Conservation (phyloP, 2,329 filamentous ascomycete genomes). For the Pseudocercospora crystallina region DNA sequence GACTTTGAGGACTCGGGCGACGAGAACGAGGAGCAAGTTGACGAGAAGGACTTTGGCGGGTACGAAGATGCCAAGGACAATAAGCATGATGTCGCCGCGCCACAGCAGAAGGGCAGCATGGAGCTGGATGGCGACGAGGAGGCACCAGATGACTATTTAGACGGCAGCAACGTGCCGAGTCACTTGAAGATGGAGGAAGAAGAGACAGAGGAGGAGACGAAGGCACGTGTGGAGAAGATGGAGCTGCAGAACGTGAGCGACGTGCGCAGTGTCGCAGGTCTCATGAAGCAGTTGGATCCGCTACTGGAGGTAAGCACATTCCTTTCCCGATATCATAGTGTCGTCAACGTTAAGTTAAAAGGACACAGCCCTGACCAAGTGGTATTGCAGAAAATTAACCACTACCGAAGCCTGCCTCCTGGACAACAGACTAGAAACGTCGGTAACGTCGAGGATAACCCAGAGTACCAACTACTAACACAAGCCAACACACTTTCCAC, state of each 20-base stretch:
- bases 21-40: conserved; percentile 59
- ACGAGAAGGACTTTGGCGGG: conserved; percentile 26
- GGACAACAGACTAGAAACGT: conserved; percentile 64
- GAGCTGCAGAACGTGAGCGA: conserved; percentile 71
- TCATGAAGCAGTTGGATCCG: conserved; percentile 80
- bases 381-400: conserved; percentile 71
- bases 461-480: conserved; percentile 84
- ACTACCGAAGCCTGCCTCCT: conserved; percentile 70
- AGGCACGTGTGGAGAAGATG: conserved; percentile 81
- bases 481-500: conserved; percentile 88
- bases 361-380: conserved; percentile 68
- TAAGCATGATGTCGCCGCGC: conserved; percentile 22
- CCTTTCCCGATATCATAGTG: conserved; percentile 19
- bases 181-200: conserved; percentile 49
- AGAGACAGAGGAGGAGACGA: conserved; percentile 67
- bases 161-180: conserved; percentile 22
- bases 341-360: conserved; percentile 51
- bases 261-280: conserved; percentile 72
- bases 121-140: conserved; percentile 58
- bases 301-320: conserved; percentile 71
- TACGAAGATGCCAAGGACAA: conserved; percentile 36
- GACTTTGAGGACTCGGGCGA: conserved; percentile 86
- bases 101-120: conserved; percentile 57
- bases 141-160: conserved; percentile 49
- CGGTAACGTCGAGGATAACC: conserved; percentile 86